Percentiles rank a stretch among this genome's conserved stretches.
Evolutionary conservation across 2,329 filamentous ascomycete species (phyloP).

Genomic region (Epichloe glyceriae): DNA sequence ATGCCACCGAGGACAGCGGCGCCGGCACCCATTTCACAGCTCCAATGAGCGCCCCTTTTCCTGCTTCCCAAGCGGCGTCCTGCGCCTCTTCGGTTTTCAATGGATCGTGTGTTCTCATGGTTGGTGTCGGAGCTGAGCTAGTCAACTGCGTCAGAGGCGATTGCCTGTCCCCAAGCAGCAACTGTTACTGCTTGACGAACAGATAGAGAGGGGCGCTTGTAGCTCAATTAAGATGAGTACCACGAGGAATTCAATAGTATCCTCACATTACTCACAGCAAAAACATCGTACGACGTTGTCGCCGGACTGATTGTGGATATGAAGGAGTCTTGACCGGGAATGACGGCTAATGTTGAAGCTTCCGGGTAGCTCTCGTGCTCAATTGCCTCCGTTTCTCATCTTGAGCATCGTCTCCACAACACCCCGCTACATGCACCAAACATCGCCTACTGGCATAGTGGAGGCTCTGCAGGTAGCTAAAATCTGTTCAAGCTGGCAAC

Average conservation of each 20-base stretch:
- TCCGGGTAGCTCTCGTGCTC: not conserved
- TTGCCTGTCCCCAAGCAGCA: not conserved
- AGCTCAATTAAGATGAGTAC: not conserved
- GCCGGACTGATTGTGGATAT: not conserved
- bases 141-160: not conserved
- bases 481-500: conserved; percentile 1
- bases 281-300: not conserved
- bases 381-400: not conserved
- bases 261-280: not conserved
- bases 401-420: not conserved
- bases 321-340: not conserved
- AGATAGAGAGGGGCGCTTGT: not conserved
- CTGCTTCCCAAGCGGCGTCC: conserved; percentile 59
- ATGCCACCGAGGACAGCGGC: conserved; percentile 47
- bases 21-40: conserved; percentile 59
- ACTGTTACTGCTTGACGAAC: too few species aligned
- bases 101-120: conserved; percentile 40
- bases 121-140: not conserved
- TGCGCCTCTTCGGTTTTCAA: conserved; percentile 54
- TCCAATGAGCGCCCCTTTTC: conserved; percentile 51
- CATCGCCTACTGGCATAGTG: conserved; percentile 10
- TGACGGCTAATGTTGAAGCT: conserved; percentile 1
- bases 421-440: conserved; percentile 8
- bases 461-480: conserved; percentile 1
- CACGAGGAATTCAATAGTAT: not conserved